These are phyloP conservation scores for Podaxis rugospora DNA, from an alignment of 768 basidiomycete species.

Conservation along the genomic window DNA sequence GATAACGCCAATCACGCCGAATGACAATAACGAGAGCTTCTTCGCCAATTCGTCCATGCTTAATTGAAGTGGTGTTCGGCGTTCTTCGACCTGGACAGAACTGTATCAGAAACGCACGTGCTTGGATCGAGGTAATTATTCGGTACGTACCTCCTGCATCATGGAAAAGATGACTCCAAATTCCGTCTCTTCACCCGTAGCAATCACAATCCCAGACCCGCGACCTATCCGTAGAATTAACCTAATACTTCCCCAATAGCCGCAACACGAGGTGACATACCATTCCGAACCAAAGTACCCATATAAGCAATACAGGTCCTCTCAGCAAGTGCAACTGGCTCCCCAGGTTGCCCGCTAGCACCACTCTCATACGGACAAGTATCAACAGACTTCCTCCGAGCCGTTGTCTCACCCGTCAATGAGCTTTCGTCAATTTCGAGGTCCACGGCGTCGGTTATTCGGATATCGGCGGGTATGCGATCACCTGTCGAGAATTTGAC, in stretches of 20 bases:
- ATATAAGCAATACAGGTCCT: constrained; percentile 88
- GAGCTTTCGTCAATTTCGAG: constrained; percentile 96
- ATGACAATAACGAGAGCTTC: constrained; percentile 85
- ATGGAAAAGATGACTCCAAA: constrained; percentile 96
- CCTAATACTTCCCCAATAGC: neutral
- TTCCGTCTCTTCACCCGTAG: constrained; percentile 82
- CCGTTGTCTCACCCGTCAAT: constrained; percentile 87
- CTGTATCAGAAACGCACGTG: neutral
- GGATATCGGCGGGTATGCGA: constrained; percentile 90
- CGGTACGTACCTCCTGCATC: constrained; percentile 82
- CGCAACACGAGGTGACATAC: constrained; percentile 32
- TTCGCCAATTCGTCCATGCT: constrained; percentile 97
- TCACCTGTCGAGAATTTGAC: constrained; percentile 89
- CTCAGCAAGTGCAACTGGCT: constrained; percentile 68
- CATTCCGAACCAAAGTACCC: constrained; percentile 92
- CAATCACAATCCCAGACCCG: constrained; percentile 85
- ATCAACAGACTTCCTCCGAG: constrained; percentile 63
- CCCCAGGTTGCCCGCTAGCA: constrained; percentile 27
- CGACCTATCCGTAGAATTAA: constrained; percentile 42
- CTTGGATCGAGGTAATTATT: too few species aligned
- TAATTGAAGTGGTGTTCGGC: constrained; percentile 86
- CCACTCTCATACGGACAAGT: constrained; percentile 41
- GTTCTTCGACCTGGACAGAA: constrained; percentile 60
- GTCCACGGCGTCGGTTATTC: constrained; percentile 75
- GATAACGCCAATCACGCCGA: constrained; percentile 92